A percentile compares a stretch with the other conserved stretches of the same genome.
These are phyloP conservation scores for Crithidia brevicula DNA, from an alignment of 208 protist genomes.

Conservation along the genomic window DNA sequence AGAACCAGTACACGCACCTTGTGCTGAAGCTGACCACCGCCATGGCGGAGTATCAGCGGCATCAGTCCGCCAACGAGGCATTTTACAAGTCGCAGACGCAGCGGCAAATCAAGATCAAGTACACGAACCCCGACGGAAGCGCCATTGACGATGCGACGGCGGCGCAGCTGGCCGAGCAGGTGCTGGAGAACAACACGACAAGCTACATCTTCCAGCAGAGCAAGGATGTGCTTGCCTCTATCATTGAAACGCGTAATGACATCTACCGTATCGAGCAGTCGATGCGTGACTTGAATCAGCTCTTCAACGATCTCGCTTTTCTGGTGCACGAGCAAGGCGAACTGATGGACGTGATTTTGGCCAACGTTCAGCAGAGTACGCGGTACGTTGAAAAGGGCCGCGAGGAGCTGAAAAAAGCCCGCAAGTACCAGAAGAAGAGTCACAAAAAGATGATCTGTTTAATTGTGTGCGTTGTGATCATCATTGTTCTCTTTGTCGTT, in stretches of 20 bases:
- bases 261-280: constrained; percentile 91
- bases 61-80: constrained; percentile 40
- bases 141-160: constrained; percentile 64
- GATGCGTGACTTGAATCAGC: constrained; percentile 87
- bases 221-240: constrained; percentile 81
- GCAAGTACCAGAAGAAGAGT: constrained; percentile 81
- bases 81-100: constrained; percentile 58
- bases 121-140: constrained; percentile 79
- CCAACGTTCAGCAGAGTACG: constrained; percentile 65
- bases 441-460: constrained; percentile 79
- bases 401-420: constrained; percentile 74
- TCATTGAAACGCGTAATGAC: constrained; percentile 90
- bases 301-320: constrained; percentile 91
- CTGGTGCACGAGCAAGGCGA: constrained; percentile 90
- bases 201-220: constrained; percentile 90
- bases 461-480: constrained; percentile 43
- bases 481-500: constrained; percentile 59
- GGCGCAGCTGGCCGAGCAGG: constrained; percentile 49
- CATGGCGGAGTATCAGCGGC: constrained; percentile 74
- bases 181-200: constrained; percentile 79
- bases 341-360: constrained; percentile 83
- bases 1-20: constrained; percentile 84
- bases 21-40: constrained; percentile 41
- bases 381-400: constrained; percentile 71
- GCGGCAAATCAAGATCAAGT: constrained; percentile 92